Evolutionary conservation across 2,329 filamentous ascomycete species (phyloP).

Genomic region (Talaromyces islandicus): DNA sequence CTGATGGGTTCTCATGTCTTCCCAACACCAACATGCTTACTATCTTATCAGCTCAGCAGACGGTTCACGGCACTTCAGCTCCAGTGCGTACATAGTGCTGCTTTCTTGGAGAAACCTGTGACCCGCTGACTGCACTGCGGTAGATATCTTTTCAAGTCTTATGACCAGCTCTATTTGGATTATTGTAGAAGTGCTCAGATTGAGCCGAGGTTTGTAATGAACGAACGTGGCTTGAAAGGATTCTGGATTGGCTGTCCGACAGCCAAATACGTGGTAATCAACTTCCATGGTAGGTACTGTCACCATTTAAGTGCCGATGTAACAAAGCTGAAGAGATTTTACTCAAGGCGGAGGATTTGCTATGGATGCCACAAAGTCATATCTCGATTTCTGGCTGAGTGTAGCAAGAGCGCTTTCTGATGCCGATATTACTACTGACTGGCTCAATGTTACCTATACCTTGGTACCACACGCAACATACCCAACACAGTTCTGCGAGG

Average conservation of each 20-base stretch:
- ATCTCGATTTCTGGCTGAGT: background rate
- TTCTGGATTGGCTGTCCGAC: background rate
- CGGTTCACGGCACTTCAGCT: background rate
- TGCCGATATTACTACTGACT: background rate
- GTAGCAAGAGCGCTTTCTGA: background rate
- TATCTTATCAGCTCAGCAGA: background rate
- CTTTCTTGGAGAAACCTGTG: no score
- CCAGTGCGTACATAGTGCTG: background rate
- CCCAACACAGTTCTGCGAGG: background rate
- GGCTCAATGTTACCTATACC: background rate
- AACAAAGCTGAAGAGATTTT: no score
- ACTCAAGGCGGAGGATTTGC: background rate
- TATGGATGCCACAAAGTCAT: background rate
- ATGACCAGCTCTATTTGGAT: background rate
- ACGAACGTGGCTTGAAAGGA: conserved; percentile 36
- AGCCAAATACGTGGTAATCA: background rate
- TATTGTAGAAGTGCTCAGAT: no score
- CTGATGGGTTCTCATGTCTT: no score
- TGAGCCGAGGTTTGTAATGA: no score
- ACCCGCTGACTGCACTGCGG: no score
- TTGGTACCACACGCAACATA: background rate
- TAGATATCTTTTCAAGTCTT: background rate
- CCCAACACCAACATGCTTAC: no score
- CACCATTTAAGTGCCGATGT: no score
- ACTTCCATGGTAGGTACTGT: background rate